A percentile compares a stretch with the other conserved stretches of the same genome.
These are phyloP conservation scores for Plasmodium chabaudi DNA, from an alignment of 169 alveolate species.

Conservation along the genomic window DNA sequence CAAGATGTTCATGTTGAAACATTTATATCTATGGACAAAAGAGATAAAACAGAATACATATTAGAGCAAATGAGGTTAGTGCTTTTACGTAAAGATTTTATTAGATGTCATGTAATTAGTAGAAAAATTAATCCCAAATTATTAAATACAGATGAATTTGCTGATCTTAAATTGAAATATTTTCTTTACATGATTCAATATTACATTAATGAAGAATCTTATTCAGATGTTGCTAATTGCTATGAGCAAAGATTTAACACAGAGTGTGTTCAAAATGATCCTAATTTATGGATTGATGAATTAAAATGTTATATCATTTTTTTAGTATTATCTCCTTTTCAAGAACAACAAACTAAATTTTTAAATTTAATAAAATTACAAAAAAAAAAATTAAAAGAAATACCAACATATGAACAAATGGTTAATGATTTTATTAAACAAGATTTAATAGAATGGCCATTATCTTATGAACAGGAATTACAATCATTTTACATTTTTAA, in stretches of 20 bases:
- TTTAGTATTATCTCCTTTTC: conserved; percentile 45
- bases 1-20: conserved; percentile 86
- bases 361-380: conserved; percentile 39
- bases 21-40: conserved; percentile 79
- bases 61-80: conserved; percentile 86
- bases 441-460: conserved; percentile 77
- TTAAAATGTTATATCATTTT: conserved; percentile 61
- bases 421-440: conserved; percentile 79
- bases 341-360: conserved; percentile 66
- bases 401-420: conserved; percentile 68
- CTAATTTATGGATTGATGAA: conserved; percentile 53
- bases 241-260: conserved; percentile 69
- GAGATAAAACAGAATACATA: conserved; percentile 80
- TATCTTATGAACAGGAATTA: conserved; percentile 77
- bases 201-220: conserved; percentile 78
- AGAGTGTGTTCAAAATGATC: conserved; percentile 29
- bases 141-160: conserved; percentile 77
- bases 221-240: conserved; percentile 79
- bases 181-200: conserved; percentile 84
- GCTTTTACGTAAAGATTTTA: conserved; percentile 81
- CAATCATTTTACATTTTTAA: conserved; percentile 37
- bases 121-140: conserved; percentile 80
- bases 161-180: conserved; percentile 71
- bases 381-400: conserved; percentile 78
- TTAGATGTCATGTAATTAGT: conserved; percentile 82